These are phyloP conservation scores for Plectosphaerella sp. DNA, from an alignment of 2,329 filamentous ascomycete species.

Conservation along the genomic window DNA sequence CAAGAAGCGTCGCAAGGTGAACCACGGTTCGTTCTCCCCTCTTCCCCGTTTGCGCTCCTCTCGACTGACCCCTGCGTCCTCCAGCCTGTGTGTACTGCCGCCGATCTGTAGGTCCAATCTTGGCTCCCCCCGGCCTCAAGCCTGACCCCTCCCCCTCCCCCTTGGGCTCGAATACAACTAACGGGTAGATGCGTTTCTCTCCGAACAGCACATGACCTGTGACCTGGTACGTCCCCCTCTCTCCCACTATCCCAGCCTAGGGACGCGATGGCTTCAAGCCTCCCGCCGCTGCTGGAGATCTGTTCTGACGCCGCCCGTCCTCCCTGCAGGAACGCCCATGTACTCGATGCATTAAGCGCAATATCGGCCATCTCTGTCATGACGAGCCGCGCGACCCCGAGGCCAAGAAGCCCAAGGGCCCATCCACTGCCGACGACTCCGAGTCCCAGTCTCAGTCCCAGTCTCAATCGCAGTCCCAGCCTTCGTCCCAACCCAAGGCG, in stretches of 20 bases:
- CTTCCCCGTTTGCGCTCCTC: not conserved
- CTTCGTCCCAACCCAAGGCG: conserved; percentile 2
- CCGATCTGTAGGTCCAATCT: conserved; percentile 70
- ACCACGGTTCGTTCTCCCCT: conserved; percentile 64
- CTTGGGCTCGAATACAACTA: conserved; percentile 31
- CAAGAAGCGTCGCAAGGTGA: conserved; percentile 85
- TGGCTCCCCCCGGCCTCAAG: not conserved
- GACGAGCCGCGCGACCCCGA: conserved; percentile 89
- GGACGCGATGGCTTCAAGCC: not conserved
- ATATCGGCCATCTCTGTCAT: conserved; percentile 97
- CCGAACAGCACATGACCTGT: conserved; percentile 80
- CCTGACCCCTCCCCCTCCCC: not conserved
- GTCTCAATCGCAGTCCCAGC: not conserved
- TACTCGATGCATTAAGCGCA: conserved; percentile 95
- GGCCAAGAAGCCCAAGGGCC: conserved; percentile 70
- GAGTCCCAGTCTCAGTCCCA: conserved; percentile 38
- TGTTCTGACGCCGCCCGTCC: conserved; percentile 17
- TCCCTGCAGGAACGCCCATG: conserved; percentile 79
- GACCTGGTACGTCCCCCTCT: conserved; percentile 65
- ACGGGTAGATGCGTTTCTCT: conserved; percentile 32
- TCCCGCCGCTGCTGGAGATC: not conserved
- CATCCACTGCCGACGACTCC: conserved; percentile 57
- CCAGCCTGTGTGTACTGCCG: conserved; percentile 85
- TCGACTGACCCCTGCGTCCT: conserved; percentile 20
- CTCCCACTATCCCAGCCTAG: not conserved